Conservation (phyloP, 2,329 filamentous ascomycete species). For the Colletotrichum aenigma region DNA sequence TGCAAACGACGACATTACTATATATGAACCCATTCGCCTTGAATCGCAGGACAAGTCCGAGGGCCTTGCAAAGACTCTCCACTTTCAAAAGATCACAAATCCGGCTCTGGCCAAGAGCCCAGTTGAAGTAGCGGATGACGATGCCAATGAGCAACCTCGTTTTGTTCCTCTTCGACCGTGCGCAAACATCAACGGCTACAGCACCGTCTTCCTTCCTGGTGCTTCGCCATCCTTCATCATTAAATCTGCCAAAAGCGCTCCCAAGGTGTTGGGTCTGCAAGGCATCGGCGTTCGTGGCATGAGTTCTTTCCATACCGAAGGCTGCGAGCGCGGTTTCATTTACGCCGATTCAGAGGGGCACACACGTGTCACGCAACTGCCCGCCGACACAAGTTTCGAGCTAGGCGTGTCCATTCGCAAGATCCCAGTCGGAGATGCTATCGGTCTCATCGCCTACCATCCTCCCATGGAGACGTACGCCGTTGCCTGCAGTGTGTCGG, state of each 20-base stretch:
- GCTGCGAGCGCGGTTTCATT: conserved; percentile 82
- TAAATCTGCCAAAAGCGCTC: conserved; percentile 78
- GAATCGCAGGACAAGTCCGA: conserved; percentile 36
- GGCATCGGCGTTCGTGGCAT: conserved; percentile 73
- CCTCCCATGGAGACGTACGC: conserved; percentile 76
- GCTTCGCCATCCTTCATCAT: conserved; percentile 81
- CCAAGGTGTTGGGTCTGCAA: conserved; percentile 75
- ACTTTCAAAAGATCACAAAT: conserved; percentile 79
- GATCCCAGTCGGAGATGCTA: conserved; percentile 71
- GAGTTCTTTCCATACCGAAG: conserved; percentile 76
- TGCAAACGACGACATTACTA: conserved; percentile 78
- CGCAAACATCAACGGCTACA: conserved; percentile 75
- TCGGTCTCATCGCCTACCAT: conserved; percentile 79
- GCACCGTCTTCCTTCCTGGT: conserved; percentile 82
- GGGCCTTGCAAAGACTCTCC: conserved; percentile 62
- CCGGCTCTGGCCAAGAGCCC: conserved; percentile 65
- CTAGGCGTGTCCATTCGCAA: conserved; percentile 78
- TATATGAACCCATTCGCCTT: conserved; percentile 81
- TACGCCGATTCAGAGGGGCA: conserved; percentile 77
- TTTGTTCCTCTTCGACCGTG: conserved; percentile 62
- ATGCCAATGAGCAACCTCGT: conserved; percentile 48
- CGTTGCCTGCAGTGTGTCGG: conserved; percentile 69
- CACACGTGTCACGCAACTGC: conserved; percentile 76
- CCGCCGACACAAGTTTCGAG: conserved; percentile 70
- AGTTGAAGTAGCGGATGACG: conserved; percentile 53